These are phyloP conservation scores for Pichia pseudocactophila DNA, from an alignment of 805 yeast species.

Conservation along the genomic window DNA sequence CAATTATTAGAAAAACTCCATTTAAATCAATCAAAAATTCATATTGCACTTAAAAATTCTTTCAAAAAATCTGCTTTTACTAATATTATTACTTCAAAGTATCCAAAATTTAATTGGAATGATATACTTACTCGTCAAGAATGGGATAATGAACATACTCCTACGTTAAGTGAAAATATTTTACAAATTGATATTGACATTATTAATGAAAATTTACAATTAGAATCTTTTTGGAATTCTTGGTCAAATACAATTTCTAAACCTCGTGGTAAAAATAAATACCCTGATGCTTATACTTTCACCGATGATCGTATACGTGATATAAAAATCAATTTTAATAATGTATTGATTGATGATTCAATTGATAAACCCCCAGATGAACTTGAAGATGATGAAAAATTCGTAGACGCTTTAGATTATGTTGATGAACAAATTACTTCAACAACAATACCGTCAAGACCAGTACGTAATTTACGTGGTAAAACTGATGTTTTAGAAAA, in stretches of 20 bases:
- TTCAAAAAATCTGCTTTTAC: slow-evolving; percentile 4
- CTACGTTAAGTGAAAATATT: background rate
- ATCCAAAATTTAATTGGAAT: slow-evolving; percentile 6
- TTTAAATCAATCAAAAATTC: slow-evolving; percentile 12
- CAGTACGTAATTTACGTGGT: background rate
- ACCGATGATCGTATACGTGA: slow-evolving; percentile 41
- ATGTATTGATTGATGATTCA: slow-evolving; percentile 2
- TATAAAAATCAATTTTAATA: slow-evolving; percentile 28
- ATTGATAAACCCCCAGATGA: background rate
- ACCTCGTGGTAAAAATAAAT: slow-evolving; percentile 36
- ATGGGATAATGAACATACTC: slow-evolving; percentile 15
- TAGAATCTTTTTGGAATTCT: slow-evolving; percentile 16
- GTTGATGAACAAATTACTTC: background rate
- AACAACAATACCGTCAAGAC: background rate
- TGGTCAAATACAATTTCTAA: slow-evolving; percentile 25
- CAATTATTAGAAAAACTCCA: slow-evolving; percentile 13
- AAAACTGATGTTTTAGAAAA: background rate
- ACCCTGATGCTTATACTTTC: slow-evolving; percentile 44
- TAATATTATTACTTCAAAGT: background rate
- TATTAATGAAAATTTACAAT: slow-evolving; percentile 12
- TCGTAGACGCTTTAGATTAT: slow-evolving; percentile 1
- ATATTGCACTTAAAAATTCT: slow-evolving; percentile 5
- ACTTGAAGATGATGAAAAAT: slow-evolving; percentile 4
- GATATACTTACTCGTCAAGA: slow-evolving; percentile 11
- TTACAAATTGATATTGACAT: slow-evolving; percentile 12